Evolutionary conservation across 2,329 filamentous ascomycete species (phyloP), one percentile per base, ranked within the genome.

Genomic region (Cladosporium halotolerans): DNA sequence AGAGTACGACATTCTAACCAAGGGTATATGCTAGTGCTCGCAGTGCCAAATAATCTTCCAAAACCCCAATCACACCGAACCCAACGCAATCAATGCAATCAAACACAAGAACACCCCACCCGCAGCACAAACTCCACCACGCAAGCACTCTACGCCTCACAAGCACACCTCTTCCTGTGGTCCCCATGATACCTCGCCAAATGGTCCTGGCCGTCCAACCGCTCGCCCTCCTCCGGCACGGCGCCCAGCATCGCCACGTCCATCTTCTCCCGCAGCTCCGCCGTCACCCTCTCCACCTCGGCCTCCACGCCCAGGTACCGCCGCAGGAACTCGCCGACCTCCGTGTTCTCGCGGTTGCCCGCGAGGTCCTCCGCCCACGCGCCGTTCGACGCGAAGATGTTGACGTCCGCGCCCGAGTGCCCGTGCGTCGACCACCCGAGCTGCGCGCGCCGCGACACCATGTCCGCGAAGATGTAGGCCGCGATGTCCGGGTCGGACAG

Each of bases 401-500:
- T 99, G 45, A 99, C 93, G 67, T 99, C 93, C 7, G 93, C 90
- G 48, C 86, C 93, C 66, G 66, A 65, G 56, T 99, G 93, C 28
- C 93, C 93, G 68, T 96, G 92, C 0, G 91, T 96, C 58, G 82
- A 85, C 93, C 93, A 99, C 11, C 93, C 95, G 41, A 96, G 82
- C 66, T 95, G 89, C 1, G 91, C 88, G 56, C 93, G 83, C 4
- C 87, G 80, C 61, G 88, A 95, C 61, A 97, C 82, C 75, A 99
- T 92, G 64, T 89, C 84, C 0, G 90, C 84, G 66, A 97, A 88
- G 23, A 77, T 70, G 65, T 82, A 83, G 2, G 80, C 73, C 3
- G 84, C 78, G 3, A 72, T 69, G 1, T 75, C 74, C 0, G 84
- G 80, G 23, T 78, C 71, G 33, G 81, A 72, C 19, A 88, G 76